phyloP scores from a whole-genome alignment of 768 basidiomycete genomes.

The Mrakia frigida region DNA sequence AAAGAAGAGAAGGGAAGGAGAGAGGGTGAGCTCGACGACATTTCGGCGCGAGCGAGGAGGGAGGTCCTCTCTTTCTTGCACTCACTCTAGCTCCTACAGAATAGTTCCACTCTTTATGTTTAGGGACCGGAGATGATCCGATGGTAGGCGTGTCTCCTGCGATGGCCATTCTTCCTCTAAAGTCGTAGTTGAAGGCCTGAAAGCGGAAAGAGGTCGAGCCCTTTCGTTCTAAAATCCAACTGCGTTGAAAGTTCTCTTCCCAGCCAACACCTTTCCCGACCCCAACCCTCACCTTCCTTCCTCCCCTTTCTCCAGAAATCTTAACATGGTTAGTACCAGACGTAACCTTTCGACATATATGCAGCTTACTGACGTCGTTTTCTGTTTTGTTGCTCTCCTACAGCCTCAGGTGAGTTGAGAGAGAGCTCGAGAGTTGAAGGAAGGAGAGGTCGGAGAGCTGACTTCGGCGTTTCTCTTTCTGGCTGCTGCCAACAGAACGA shows the following conservation, averaged over 20 bases:
- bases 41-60: neutral
- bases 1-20: neutral
- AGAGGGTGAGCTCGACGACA: constrained; percentile 1
- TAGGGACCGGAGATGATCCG: neutral
- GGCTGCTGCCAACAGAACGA: constrained; percentile 65
- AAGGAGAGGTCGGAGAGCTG: neutral
- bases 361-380: neutral
- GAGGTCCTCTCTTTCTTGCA: neutral
- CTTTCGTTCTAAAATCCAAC: too few relatives aligned
- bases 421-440: neutral
- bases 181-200: neutral
- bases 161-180: neutral
- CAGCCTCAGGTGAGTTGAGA: constrained; percentile 24
- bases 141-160: neutral
- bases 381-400: neutral
- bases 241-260: too few relatives aligned
- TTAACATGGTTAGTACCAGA: neutral
- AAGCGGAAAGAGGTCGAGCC: neutral
- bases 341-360: accelerated
- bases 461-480: neutral
- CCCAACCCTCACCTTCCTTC: too few relatives aligned
- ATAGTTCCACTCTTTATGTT: constrained; percentile 15
- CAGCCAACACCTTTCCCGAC: too few relatives aligned
- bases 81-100: neutral
- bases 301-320: neutral